Evolutionary conservation across 2,329 filamentous ascomycete species (phyloP).

Genomic region (Pyricularia sp.): DNA sequence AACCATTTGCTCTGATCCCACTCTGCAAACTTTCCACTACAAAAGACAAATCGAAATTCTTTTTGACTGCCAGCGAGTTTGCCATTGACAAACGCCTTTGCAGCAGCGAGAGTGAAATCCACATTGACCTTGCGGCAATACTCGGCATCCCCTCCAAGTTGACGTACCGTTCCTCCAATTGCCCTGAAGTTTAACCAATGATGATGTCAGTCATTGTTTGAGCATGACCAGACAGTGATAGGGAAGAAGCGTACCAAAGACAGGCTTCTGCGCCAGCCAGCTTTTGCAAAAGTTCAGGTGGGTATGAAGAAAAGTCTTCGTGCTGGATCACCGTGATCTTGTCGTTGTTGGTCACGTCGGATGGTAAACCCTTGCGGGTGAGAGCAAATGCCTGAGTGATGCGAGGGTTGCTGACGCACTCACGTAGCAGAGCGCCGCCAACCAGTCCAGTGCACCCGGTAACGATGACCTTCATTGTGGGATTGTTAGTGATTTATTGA

Average conservation of each 20-base stretch:
- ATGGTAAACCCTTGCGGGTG: constrained; percentile 33
- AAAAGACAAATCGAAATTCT: constrained; percentile 33
- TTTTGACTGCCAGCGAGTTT: constrained; percentile 15
- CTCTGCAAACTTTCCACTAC: constrained; percentile 26
- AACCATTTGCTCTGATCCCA: constrained; percentile 24
- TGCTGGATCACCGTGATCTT: constrained; percentile 41
- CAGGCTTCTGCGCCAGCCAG: constrained; percentile 45
- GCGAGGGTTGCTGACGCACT: constrained; percentile 36
- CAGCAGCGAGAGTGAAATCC: constrained; percentile 51
- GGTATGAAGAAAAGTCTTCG: constrained; percentile 43
- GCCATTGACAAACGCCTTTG: constrained; percentile 38
- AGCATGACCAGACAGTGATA: background rate
- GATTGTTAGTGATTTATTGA: background rate
- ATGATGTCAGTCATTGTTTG: background rate
- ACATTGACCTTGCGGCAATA: constrained; percentile 41
- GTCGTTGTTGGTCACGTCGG: constrained; percentile 25
- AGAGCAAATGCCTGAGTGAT: constrained; percentile 44
- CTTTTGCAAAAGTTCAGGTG: constrained; percentile 32
- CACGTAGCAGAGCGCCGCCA: constrained; percentile 40
- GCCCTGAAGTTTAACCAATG: constrained; percentile 19
- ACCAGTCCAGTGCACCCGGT: constrained; percentile 50
- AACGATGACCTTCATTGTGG: constrained; percentile 48
- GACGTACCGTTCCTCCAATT: constrained; percentile 32
- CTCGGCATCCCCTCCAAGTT: constrained; percentile 33
- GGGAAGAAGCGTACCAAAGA: constrained; percentile 45